Percentiles rank a stretch among this genome's conserved stretches.
These are phyloP conservation scores for Agaricus sinodeliciosus DNA, from an alignment of 768 basidiomycete species.

Conservation along the genomic window DNA sequence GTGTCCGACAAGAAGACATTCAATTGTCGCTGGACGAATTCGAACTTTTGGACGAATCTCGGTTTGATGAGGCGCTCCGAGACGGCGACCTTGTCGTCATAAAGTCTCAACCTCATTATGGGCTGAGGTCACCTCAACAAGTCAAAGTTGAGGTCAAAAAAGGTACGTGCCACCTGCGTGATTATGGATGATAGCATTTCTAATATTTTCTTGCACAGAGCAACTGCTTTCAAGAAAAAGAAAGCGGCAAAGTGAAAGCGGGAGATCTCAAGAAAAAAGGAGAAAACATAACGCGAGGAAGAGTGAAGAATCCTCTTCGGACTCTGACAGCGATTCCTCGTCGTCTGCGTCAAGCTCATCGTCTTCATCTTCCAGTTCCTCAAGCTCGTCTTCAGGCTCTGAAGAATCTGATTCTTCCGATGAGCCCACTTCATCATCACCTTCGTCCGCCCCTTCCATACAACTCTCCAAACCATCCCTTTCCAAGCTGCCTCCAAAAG, in stretches of 20 bases:
- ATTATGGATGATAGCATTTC: not conserved
- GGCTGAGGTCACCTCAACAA: not conserved
- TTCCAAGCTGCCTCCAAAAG: slow-evolving; percentile 1
- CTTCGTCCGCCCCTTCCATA: slow-evolving; percentile 11
- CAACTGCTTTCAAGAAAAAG: slow-evolving; percentile 1
- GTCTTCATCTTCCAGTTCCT: slow-evolving; percentile 19
- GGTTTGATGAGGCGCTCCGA: slow-evolving; percentile 29
- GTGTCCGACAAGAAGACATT: slow-evolving; percentile 18
- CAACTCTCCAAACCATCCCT: not conserved
- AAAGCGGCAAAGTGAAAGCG: slow-evolving; percentile 4
- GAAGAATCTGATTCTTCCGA: slow-evolving; percentile 15
- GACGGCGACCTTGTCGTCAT: slow-evolving; percentile 44
- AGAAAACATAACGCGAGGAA: not conserved
- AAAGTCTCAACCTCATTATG: slow-evolving; percentile 14
- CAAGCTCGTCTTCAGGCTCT: slow-evolving; percentile 15
- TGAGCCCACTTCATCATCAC: slow-evolving; percentile 20
- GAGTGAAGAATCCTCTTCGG: slow-evolving; percentile 4
- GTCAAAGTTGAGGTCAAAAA: not conserved
- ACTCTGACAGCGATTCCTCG: slow-evolving; percentile 16
- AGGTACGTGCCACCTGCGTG: not conserved
- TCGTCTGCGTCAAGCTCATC: slow-evolving; percentile 19
- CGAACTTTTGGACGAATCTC: slow-evolving; percentile 36
- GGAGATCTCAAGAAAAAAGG: not conserved
- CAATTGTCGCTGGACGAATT: slow-evolving; percentile 38
- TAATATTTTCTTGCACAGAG: not conserved